Conservation (phyloP, 345 rosid genomes). For the Orychophragmus violaceus region DNA sequence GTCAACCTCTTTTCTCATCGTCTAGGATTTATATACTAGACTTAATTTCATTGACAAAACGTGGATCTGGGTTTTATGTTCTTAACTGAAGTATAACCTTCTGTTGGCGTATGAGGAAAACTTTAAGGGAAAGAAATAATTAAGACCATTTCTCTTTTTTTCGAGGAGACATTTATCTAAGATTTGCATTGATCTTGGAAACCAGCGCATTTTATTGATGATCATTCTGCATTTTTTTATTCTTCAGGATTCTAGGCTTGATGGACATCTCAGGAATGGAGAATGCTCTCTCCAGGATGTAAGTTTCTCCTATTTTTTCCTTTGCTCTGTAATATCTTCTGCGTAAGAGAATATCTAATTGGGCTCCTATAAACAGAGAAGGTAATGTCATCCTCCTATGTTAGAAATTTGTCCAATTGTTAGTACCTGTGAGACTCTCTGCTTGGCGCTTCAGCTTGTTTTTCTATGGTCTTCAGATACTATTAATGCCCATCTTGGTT, state of each 20-base stretch:
- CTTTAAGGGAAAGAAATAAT: not conserved
- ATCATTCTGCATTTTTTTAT: conserved; percentile 10
- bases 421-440: too few species aligned
- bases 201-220: not conserved
- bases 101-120: not conserved
- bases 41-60: not conserved
- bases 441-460: too few species aligned
- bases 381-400: too few species aligned
- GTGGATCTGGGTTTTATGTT: not conserved
- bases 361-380: too few species aligned
- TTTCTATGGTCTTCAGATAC: too few species aligned
- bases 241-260: conserved; percentile 53
- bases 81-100: not conserved
- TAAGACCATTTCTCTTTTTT: not conserved
- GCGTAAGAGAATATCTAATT: conserved; percentile 2
- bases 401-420: too few species aligned
- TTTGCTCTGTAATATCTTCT: not conserved
- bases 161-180: not conserved
- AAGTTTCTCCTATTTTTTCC: conserved; percentile 13
- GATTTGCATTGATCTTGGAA: conserved; percentile 8
- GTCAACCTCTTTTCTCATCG: conserved; percentile 1
- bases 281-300: conserved; percentile 52
- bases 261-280: conserved; percentile 47
- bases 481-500: too few species aligned
- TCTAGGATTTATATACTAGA: not conserved